Conservation (phyloP, 148 eudicot species). For the Rhododendron kiyosumense region DNA sequence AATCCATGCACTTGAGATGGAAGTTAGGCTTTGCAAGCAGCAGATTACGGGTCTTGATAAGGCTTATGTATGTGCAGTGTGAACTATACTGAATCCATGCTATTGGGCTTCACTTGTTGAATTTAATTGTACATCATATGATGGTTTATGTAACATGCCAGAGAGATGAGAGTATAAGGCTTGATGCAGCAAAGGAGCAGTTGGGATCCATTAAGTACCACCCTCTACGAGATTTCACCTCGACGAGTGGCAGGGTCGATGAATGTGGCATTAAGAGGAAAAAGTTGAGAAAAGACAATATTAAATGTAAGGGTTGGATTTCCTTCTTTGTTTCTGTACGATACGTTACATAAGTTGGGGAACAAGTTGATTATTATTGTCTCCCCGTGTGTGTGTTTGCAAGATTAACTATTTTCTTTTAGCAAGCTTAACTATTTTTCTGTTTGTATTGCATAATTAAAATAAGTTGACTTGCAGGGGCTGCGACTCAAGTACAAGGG, state of each 20-base stretch:
- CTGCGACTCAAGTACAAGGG: not conserved
- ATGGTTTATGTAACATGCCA: slow-evolving; percentile 21
- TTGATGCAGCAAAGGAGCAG: slow-evolving; percentile 47
- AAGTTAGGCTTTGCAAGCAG: slow-evolving; percentile 81
- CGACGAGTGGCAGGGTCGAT: slow-evolving; percentile 15
- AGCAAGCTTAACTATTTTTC: not conserved
- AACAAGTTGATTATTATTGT: not conserved
- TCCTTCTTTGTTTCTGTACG: not conserved
- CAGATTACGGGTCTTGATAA: slow-evolving; percentile 51
- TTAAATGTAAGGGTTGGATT: slow-evolving; percentile 5
- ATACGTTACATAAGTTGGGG: not conserved
- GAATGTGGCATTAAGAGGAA: slow-evolving; percentile 34
- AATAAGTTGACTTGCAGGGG: not conserved
- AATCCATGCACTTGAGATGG: slow-evolving; percentile 73
- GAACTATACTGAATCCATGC: not conserved
- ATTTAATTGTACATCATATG: not conserved
- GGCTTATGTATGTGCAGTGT: slow-evolving; percentile 47
- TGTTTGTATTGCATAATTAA: not conserved
- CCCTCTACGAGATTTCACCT: slow-evolving; percentile 48
- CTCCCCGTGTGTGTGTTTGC: not conserved
- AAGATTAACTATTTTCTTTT: not conserved
- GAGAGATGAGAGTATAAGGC: slow-evolving; percentile 64
- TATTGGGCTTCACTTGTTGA: slow-evolving; percentile 8
- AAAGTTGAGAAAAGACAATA: slow-evolving; percentile 35
- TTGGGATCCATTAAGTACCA: slow-evolving; percentile 55